Base-by-base conservation (phyloP, 306 rosid genomes). In the Psophocarpus tetragonolobus region DNA sequence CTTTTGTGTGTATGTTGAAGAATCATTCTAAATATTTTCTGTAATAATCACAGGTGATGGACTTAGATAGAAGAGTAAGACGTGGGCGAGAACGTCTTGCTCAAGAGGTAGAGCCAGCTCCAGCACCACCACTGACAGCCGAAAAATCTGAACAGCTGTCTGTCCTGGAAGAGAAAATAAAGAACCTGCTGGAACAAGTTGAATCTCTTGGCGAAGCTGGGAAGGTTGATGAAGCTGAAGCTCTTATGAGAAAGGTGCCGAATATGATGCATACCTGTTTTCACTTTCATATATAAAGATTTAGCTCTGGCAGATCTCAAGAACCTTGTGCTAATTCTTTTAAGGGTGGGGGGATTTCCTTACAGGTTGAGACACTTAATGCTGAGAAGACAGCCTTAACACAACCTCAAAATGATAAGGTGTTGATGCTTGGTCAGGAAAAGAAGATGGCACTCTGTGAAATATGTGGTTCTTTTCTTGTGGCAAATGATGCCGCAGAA, bases 171-270 rank as follows among this genome's bases (percentile, higher is more conserved):
- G 99, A 96, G 80, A 96, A 96, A 85, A 92, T 96, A 81, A 96
- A 96, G 90, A 96, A 96, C 84, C 91, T 96, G 71, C 88, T 96
- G 71, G 99, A 96, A 69, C 99, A 92, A 80, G 99, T 89, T 81
- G 99, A 96, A 84, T 82, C 96, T 50, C 96, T 96, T 63, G 99
- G 99, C 80, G 99, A 93, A 86, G 95, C 99, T 71, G 99, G 99
- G 78, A 96, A 96, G 85, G 98, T 96, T 82, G 99, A 96, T 81
- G 99, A 96, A 88, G 99, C 99, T 81, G 99, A 92, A 87, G 99
- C 99, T 54, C 89, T 92, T 18, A 96, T 96, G 99, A 91, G 99
- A 84, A 96, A 90, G 98, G 97, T 95, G 57, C 81, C 68, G 57
- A 77, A 83, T 29, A 65, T 68, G 44, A 64, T 50, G 71, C 74